Conservation (phyloP, 805 yeast species). For the Candida sonorensis region DNA sequence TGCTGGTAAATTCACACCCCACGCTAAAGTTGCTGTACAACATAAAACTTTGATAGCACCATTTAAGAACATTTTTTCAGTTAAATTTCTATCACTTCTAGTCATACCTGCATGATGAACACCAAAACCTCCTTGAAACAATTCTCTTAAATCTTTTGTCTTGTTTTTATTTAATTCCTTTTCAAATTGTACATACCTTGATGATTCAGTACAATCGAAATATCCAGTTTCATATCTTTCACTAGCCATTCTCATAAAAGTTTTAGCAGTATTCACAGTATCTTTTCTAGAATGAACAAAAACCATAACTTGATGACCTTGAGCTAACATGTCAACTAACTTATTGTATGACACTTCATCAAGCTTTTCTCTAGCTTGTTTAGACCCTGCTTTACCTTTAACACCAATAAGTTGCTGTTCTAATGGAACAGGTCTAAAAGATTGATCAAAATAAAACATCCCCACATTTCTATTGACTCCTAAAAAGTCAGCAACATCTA, state of each 20-base stretch:
- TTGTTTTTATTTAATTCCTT: constrained; percentile 68
- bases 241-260: constrained; percentile 62
- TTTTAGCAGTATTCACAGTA: constrained; percentile 75
- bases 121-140: constrained; percentile 80
- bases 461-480: constrained; percentile 89
- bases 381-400: constrained; percentile 75
- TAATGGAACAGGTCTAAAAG: constrained; percentile 90
- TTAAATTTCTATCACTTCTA: constrained; percentile 79
- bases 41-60: constrained; percentile 88
- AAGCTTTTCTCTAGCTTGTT: constrained; percentile 60
- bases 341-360: constrained; percentile 76
- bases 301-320: constrained; percentile 89
- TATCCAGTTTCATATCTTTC: constrained; percentile 47
- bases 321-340: constrained; percentile 53
- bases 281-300: constrained; percentile 96
- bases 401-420: constrained; percentile 86
- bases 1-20: constrained; percentile 99
- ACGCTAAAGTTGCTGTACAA: constrained; percentile 96
- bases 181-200: constrained; percentile 36
- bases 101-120: constrained; percentile 97
- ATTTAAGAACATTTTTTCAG: constrained; percentile 77
- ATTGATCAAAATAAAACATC: constrained; percentile 88
- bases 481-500: constrained; percentile 91
- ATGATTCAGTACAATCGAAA: constrained; percentile 50
- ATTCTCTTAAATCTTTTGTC: constrained; percentile 73